Percentiles rank a stretch among this genome's conserved stretches.
phyloP scores from a whole-genome alignment of 2,329 filamentous ascomycete genomes.

The Paracamarosporium sp. region DNA sequence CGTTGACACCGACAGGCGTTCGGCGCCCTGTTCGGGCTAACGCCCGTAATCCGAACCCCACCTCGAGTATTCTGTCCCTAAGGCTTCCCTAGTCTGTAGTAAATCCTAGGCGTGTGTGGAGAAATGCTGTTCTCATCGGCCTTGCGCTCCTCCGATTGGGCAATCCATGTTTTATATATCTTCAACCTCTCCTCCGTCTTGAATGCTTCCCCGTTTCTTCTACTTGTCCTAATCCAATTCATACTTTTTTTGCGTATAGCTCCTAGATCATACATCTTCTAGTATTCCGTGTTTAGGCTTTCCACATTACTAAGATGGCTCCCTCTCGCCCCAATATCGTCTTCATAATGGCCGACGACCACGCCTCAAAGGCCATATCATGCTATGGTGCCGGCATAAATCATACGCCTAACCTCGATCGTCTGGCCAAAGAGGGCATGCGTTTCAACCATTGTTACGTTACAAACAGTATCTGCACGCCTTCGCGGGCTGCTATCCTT shows the following conservation, averaged over 20 bases:
- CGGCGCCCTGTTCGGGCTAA: not conserved
- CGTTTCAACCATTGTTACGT: constrained; percentile 62
- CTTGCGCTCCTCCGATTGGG: not conserved
- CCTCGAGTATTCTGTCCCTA: not conserved
- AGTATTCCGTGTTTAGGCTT: no score
- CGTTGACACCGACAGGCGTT: not conserved
- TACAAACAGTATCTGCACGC: constrained; percentile 62
- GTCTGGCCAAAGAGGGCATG: constrained; percentile 59
- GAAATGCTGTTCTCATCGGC: not conserved
- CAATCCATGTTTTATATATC: not conserved
- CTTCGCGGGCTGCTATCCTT: constrained; percentile 58
- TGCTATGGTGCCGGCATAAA: constrained; percentile 61
- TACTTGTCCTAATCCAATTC: not conserved
- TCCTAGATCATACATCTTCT: no score
- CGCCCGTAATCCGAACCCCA: not conserved
- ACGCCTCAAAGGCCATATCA: constrained; percentile 59
- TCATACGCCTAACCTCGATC: constrained; percentile 59
- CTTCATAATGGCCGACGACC: constrained; percentile 64
- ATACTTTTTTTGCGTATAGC: no score
- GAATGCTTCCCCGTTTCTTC: not conserved
- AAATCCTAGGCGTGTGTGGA: not conserved
- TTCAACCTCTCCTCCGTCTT: not conserved
- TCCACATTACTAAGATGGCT: constrained; percentile 16
- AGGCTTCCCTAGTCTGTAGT: not conserved
- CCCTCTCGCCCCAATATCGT: constrained; percentile 47